Evolutionary conservation across 2,329 filamentous ascomycete species (phyloP), one percentile per base, ranked within the genome.

Genomic region (Didymellaceae sp.): DNA sequence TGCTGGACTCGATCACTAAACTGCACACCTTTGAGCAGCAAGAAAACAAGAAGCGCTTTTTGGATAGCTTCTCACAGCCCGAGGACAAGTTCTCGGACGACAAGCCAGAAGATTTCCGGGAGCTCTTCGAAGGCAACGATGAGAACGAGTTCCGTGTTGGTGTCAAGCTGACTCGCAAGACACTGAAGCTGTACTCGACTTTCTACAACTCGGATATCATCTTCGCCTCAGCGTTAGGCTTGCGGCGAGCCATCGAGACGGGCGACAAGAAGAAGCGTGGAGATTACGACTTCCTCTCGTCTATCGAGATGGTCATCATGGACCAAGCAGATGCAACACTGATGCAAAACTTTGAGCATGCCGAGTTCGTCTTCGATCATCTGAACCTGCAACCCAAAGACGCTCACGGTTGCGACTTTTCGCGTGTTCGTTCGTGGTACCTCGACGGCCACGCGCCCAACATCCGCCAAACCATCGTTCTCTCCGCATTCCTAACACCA

Each of bases 341-440:
- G 7, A 97, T 97, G 91, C 94, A 99, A 73, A 97, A 96, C 72
- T 97, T 93, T 92, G 91, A 97, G 66, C 93, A 99, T 69, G 84
- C 97, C 54, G 90, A 95, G 71, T 90, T 89, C 70, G 89, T 97
- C 63, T 92, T 97, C 67, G 86, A 90, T 56, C 90, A 96, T 71
- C 82, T 99, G 55, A 99, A 99, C 71, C 80, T 89, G 17, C 90
- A 96, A 65, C 93, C 94, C 28, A 90, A 88, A 66, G 90, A 96
- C 63, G 84, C 90, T 1, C 92, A 97, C 72, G 92, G 89, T 58
- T 96, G 91, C 66, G 94, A 99, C 77, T 96, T 97, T 71, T 90
- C 88, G 60, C 89, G 94, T 14, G 90, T 97, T 5, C 84, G 92
- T 41, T 85, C 81, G 57, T 97, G 91, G 91, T 97, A 97, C 69